Evolutionary conservation across 2,329 filamentous ascomycete genomes (phyloP).

Genomic region (Apiospora saccharicola): DNA sequence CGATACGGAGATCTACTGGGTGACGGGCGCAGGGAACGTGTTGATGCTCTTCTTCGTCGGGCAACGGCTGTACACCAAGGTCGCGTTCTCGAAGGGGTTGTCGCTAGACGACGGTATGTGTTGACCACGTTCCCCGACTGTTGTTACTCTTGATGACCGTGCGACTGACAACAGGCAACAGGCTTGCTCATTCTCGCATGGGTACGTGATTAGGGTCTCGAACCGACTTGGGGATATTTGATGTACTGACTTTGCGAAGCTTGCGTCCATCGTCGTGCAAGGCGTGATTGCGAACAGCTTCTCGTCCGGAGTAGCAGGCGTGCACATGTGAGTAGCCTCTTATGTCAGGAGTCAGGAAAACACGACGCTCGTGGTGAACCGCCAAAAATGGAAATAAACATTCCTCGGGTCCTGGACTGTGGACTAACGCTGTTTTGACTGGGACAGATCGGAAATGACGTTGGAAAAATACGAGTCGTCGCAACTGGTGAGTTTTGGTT

Average conservation of each 20-base stretch:
- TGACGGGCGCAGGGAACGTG: constrained; percentile 38
- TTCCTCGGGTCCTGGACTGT: neutral
- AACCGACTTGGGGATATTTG: neutral
- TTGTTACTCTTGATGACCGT: neutral
- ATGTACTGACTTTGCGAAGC: neutral
- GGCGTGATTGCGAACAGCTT: neutral
- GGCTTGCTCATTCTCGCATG: neutral
- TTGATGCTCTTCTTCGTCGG: constrained; percentile 37
- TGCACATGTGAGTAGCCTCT: neutral
- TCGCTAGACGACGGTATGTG: constrained; percentile 31
- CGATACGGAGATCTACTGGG: constrained; percentile 35
- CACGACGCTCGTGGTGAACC: neutral
- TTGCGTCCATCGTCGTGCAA: too few relatives aligned
- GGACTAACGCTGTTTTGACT: neutral
- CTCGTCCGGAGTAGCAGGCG: neutral
- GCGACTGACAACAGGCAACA: neutral
- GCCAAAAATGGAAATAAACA: too few relatives aligned
- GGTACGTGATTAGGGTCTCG: neutral
- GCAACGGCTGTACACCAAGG: constrained; percentile 44
- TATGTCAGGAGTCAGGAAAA: neutral
- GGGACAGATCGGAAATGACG: neutral
- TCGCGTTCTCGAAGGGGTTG: constrained; percentile 32
- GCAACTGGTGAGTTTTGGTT: neutral
- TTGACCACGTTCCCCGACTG: neutral
- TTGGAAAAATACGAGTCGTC: neutral